A percentile compares a stretch with the other conserved stretches of the same genome.
These are phyloP conservation scores for Picea sitchensis DNA, from an alignment of 75 land plant genomes.

Conservation along the genomic window DNA sequence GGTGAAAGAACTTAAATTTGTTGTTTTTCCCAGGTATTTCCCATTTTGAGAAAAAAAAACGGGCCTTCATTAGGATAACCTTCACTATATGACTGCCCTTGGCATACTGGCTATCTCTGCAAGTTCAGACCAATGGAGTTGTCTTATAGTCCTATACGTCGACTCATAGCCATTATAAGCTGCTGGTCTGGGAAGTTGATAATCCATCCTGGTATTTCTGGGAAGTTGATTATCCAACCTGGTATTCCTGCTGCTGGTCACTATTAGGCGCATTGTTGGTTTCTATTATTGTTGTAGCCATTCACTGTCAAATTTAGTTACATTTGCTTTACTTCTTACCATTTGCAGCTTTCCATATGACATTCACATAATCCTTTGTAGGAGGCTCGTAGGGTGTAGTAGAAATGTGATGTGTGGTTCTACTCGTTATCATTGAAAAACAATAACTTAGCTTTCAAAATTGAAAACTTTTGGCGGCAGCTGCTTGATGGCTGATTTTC, in stretches of 20 bases:
- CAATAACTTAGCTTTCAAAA: too few species aligned
- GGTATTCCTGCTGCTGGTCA: not conserved
- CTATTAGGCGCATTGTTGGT: not conserved
- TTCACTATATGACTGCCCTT: not conserved
- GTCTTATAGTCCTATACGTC: not conserved
- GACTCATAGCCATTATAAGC: not conserved
- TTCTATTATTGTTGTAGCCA: not conserved
- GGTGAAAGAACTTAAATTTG: not conserved
- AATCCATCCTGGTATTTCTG: not conserved
- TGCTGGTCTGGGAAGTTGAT: not conserved
- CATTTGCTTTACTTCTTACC: too few species aligned
- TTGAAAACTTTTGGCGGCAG: too few species aligned
- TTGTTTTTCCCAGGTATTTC: not conserved
- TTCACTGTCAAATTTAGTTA: not conserved
- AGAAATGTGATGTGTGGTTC: too few species aligned
- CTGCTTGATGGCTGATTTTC: too few species aligned
- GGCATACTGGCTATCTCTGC: not conserved
- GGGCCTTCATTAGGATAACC: not conserved
- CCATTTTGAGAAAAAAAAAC: not conserved
- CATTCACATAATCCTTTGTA: too few species aligned
- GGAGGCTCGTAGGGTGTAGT: too few species aligned
- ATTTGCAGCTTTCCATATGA: too few species aligned
- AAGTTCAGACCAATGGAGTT: not conserved
- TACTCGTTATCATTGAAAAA: too few species aligned
- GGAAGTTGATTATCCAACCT: not conserved